phyloP scores from a whole-genome alignment of 1,284 basidiomycete genomes.

The Trichosporon sp. region DNA sequence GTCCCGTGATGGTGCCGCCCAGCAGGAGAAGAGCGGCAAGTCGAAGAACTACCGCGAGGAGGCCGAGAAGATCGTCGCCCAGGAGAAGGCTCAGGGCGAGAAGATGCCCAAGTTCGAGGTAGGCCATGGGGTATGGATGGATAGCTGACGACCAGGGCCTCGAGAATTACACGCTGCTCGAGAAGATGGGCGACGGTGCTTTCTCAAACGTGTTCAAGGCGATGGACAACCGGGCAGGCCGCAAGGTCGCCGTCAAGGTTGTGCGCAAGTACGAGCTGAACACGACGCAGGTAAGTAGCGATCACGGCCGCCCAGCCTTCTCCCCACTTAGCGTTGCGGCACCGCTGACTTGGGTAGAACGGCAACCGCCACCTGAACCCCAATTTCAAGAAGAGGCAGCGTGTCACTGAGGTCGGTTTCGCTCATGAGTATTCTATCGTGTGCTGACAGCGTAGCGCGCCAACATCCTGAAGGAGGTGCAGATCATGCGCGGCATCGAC shows the following conservation, averaged over 20 bases:
- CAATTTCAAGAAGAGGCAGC: constrained; percentile 89
- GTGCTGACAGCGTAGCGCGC: constrained; percentile 68
- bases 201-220: constrained; percentile 99
- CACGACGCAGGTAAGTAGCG: constrained; percentile 82
- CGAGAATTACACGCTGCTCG: constrained; percentile 76
- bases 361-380: constrained; percentile 89
- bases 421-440: background rate
- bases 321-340: background rate
- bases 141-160: constrained; percentile 62
- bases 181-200: constrained; percentile 98
- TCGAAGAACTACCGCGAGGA: constrained; percentile 61
- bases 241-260: constrained; percentile 93
- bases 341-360: constrained; percentile 61
- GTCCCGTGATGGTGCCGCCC: constrained; percentile 8
- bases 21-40: constrained; percentile 27
- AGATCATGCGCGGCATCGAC: constrained; percentile 95
- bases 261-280: constrained; percentile 97
- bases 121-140: background rate
- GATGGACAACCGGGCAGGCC: constrained; percentile 71
- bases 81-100: constrained; percentile 71
- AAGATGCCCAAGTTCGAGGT: constrained; percentile 77
- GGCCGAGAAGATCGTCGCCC: constrained; percentile 73
- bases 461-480: constrained; percentile 99
- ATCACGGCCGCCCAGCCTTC: constrained; percentile 23
- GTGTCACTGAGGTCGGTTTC: constrained; percentile 83